A percentile compares a stretch with the other conserved stretches of the same genome.
phyloP scores from a whole-genome alignment of 2,329 filamentous ascomycete species.

The Fusarium avenaceum region DNA sequence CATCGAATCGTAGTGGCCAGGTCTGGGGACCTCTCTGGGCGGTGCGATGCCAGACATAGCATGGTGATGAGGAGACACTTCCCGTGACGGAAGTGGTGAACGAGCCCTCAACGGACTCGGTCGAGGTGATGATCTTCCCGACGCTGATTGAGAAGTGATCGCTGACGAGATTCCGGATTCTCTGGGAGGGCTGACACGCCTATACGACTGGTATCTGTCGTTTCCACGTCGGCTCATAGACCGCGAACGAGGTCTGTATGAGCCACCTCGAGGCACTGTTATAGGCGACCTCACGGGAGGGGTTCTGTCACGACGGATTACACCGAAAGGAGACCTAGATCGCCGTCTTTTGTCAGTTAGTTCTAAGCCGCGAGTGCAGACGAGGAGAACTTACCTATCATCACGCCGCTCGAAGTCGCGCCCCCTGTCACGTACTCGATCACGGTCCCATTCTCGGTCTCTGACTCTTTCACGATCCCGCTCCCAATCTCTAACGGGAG shows the following conservation, averaged over 20 bases:
- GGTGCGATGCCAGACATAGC: slow-evolving; percentile 42
- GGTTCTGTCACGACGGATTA: slow-evolving; percentile 53
- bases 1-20: slow-evolving; percentile 49
- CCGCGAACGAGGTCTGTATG: slow-evolving; percentile 68
- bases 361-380: neutral
- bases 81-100: slow-evolving; percentile 60
- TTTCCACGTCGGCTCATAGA: slow-evolving; percentile 64
- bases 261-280: slow-evolving; percentile 54
- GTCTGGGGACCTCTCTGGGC: slow-evolving; percentile 49
- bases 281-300: slow-evolving; percentile 50
- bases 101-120: slow-evolving; percentile 61
- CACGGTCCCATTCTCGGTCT: slow-evolving; percentile 50
- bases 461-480: slow-evolving; percentile 52
- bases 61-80: slow-evolving; percentile 55
- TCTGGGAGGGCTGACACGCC: slow-evolving; percentile 63
- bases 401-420: slow-evolving; percentile 59
- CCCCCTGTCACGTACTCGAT: slow-evolving; percentile 52
- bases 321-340: slow-evolving; percentile 66
- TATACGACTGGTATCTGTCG: slow-evolving; percentile 59
- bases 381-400: slow-evolving; percentile 52
- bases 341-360: slow-evolving; percentile 61
- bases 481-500: slow-evolving; percentile 55
- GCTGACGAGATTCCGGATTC: slow-evolving; percentile 65
- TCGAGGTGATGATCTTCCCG: slow-evolving; percentile 67
- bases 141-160: slow-evolving; percentile 64